Evolutionary conservation across 805 yeast genomes (phyloP), one percentile per base, ranked within the genome.

Genomic region (Candida parachauliodes): DNA sequence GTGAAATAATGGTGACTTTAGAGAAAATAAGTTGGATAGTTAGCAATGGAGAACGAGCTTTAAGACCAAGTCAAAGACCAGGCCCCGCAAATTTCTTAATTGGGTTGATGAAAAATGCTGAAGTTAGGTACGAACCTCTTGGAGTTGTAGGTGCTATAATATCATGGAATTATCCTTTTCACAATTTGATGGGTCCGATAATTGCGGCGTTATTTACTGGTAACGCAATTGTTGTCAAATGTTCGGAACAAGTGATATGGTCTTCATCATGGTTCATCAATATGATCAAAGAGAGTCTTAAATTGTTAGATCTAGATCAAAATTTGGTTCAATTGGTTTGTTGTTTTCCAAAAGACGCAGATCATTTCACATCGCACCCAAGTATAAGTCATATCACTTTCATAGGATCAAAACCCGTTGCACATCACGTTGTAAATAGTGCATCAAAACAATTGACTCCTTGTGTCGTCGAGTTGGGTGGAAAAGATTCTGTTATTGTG

Each of bases 111-210:
- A 93, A 93, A 58, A 83, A 83, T 39, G 98, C 96, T 3, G 93
- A 91, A 60, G 91, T 93, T 12, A 72, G 94, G 45, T 93, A 93
- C 59, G 95, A 89, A 59, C 98, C 98, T 1, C 61, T 91, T 39
- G 93, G 93, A 5, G 84, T 82, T 10, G 91, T 91, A 18, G 76
- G 94, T 6, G 95, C 98, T 0, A 69, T 93, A 43, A 87, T 93
- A 1, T 86, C 96, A 3, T 93, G 99, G 99, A 93, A 93, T 55
- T 93, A 93, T 57, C 98, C 99, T 0, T 81, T 93, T 60, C 98
- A 93, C 58, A 93, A 93, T 59, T 65, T 89, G 36, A 63, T 93
- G 71, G 97, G 97, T 2, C 98, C 98, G 1, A 71, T 93, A 2
- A 79, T 89, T 40, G 94, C 98, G 2, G 77, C 91, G 1, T 59